A percentile compares a stretch with the other conserved stretches of the same genome.
These are phyloP conservation scores for Megacollybia marginata DNA, from an alignment of 768 basidiomycete genomes.

Conservation along the genomic window DNA sequence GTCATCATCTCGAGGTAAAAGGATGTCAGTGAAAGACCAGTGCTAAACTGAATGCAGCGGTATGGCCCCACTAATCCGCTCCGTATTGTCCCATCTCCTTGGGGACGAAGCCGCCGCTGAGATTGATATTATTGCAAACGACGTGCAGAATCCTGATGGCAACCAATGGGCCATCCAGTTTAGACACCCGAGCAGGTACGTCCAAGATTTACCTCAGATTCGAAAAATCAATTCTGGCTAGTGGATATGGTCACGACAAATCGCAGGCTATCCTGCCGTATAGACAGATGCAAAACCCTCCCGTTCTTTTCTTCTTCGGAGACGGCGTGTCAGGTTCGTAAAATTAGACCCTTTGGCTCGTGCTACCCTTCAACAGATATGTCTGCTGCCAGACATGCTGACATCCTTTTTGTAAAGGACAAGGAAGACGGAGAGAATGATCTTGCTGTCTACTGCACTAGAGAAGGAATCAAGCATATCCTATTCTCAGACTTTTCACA, in stretches of 20 bases:
- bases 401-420: slow-evolving; percentile 90
- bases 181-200: slow-evolving; percentile 81
- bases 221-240: slow-evolving; percentile 18
- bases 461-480: slow-evolving; percentile 73
- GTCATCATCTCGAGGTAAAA: slow-evolving; percentile 86
- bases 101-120: slow-evolving; percentile 62
- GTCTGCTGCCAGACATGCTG: slow-evolving; percentile 88
- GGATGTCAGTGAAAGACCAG: slow-evolving; percentile 2
- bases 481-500: slow-evolving; percentile 67
- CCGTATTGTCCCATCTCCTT: slow-evolving; percentile 77
- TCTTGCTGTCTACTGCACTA: slow-evolving; percentile 73
- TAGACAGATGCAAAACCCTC: slow-evolving; percentile 57
- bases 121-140: slow-evolving; percentile 94
- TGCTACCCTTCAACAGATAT: slow-evolving; percentile 47
- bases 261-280: slow-evolving; percentile 92
- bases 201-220: not conserved
- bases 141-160: slow-evolving; percentile 61
- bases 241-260: slow-evolving; percentile 94
- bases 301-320: slow-evolving; percentile 92
- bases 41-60: slow-evolving; percentile 41
- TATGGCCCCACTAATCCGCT: slow-evolving; percentile 91
- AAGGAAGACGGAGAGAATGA: slow-evolving; percentile 79
- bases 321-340: slow-evolving; percentile 89
- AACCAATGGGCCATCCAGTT: slow-evolving; percentile 79
- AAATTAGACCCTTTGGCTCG: not conserved